Base-by-base conservation (phyloP, 495 filamentous ascomycete species). In the Penicillium ucsense region DNA sequence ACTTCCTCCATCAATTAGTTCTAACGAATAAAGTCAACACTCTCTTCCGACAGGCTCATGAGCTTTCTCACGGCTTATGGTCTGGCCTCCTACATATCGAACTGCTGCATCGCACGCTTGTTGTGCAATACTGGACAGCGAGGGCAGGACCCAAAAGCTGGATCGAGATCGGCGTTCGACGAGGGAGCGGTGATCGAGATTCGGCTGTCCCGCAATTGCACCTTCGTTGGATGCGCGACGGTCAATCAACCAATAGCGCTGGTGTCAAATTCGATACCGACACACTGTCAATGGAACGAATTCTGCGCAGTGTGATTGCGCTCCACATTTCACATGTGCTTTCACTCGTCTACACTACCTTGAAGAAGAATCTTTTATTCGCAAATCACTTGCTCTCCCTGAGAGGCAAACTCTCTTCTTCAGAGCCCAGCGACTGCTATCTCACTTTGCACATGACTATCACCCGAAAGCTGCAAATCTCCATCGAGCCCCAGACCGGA, bases 81-180 rank as follows among this genome's bases (percentile, higher is more conserved):
- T 79, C 80, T 12, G 81, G 86, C 49, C 76, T 78, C 35, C 63
- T 97, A 46, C 76, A 77, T 45, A 73, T 94, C 7, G 85, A 95
- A 60, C 65, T 80, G 43, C 70, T 95, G 36, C 82, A 88, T 51
- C 79, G 92, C 35, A 82, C 81, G 10, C 67, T 97, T 47, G 77
- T 89, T 9, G 73, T 98, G 43, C 89, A 96, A 51, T 98, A 98
- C 62, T 98, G 92, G 92, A 63, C 76, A 11, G 72, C 79, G 35
- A 77, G 78, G 46, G 67, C 77, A 30, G 79, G 78, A 8, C 65
- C 73, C 4, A 94, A 89, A 68, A 92, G 80, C 62, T 97, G 92
- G 89, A 72, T 97, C 39, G 84, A 95, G 37, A 74, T 96, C n/a
- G 88, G 88, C 3, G 71, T 92, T 30, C 71, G 78, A 49, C 85